Conservation (phyloP, 495 filamentous ascomycete genomes). For the Chaetomidium leptoderma region DNA sequence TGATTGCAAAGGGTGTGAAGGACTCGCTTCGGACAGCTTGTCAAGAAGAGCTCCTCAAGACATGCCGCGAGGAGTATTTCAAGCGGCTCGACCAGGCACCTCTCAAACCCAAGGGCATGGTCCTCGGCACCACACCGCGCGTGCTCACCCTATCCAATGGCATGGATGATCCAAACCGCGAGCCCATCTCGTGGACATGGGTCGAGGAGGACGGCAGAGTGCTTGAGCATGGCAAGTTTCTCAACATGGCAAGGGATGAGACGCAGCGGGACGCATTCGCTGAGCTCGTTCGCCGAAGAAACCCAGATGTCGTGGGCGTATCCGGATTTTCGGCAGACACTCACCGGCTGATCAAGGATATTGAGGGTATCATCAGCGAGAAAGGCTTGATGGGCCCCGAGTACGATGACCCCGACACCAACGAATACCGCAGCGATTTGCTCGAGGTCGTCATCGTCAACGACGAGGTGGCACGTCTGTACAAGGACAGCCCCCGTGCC, state of each 20-base stretch:
- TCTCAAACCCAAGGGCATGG: slow-evolving; percentile 91
- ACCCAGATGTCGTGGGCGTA: slow-evolving; percentile 85
- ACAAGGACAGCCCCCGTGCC: slow-evolving; percentile 85
- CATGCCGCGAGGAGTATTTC: slow-evolving; percentile 78
- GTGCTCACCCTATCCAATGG: slow-evolving; percentile 84
- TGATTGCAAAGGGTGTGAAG: slow-evolving; percentile 86
- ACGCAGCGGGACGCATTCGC: slow-evolving; percentile 60
- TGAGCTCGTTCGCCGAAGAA: slow-evolving; percentile 66
- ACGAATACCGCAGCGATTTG: slow-evolving; percentile 63
- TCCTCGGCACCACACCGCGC: slow-evolving; percentile 79
- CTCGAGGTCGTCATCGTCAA: slow-evolving; percentile 90
- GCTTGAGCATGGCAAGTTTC: slow-evolving; percentile 80
- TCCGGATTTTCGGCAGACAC: slow-evolving; percentile 89
- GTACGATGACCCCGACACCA: slow-evolving; percentile 58
- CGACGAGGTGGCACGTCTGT: slow-evolving; percentile 90
- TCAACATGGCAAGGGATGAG: slow-evolving; percentile 70
- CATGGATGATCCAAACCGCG: slow-evolving; percentile 63
- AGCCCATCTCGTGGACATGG: slow-evolving; percentile 86
- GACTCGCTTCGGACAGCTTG: slow-evolving; percentile 87
- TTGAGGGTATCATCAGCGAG: slow-evolving; percentile 69
- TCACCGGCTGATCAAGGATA: slow-evolving; percentile 70
- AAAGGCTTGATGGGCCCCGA: slow-evolving; percentile 69
- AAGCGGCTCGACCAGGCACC: slow-evolving; percentile 91
- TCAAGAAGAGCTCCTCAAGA: slow-evolving; percentile 77
- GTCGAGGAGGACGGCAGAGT: slow-evolving; percentile 89